Percentiles rank a stretch among this genome's conserved stretches.
These are phyloP conservation scores for Cercospora sojina DNA, from an alignment of 2,329 filamentous ascomycete genomes.

Conservation along the genomic window DNA sequence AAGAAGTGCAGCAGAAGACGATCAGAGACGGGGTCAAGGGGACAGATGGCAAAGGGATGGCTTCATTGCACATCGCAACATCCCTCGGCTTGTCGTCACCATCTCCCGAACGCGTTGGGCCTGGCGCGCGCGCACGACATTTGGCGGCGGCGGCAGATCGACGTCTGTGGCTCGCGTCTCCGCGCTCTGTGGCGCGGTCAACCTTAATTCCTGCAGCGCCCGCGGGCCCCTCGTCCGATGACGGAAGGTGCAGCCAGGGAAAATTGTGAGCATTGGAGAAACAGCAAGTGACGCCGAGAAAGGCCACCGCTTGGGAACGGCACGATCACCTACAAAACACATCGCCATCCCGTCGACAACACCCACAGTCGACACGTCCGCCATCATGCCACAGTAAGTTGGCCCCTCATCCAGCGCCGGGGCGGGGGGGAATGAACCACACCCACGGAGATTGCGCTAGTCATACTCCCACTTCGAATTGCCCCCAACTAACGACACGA, in stretches of 20 bases:
- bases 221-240: not conserved
- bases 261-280: slow-evolving; percentile 3
- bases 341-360: not conserved
- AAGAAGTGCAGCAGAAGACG: not conserved
- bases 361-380: not conserved
- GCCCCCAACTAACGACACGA: not conserved
- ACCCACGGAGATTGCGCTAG: not conserved
- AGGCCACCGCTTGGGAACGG: not conserved
- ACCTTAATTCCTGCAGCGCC: not conserved
- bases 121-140: not conserved
- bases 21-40: not conserved
- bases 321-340: not conserved
- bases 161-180: not conserved
- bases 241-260: slow-evolving; percentile 4
- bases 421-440: not conserved
- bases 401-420: not conserved
- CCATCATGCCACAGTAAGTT: slow-evolving; percentile 16
- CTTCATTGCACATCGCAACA: not conserved
- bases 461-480: not conserved
- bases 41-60: slow-evolving; percentile 6
- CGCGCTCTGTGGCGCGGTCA: not conserved
- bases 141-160: not conserved
- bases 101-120: slow-evolving; percentile 5
- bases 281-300: not conserved
- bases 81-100: slow-evolving; percentile 4